Evolutionary conservation across 495 filamentous ascomycete genomes (phyloP).

Genomic region (Aspergillus kassunensis): DNA sequence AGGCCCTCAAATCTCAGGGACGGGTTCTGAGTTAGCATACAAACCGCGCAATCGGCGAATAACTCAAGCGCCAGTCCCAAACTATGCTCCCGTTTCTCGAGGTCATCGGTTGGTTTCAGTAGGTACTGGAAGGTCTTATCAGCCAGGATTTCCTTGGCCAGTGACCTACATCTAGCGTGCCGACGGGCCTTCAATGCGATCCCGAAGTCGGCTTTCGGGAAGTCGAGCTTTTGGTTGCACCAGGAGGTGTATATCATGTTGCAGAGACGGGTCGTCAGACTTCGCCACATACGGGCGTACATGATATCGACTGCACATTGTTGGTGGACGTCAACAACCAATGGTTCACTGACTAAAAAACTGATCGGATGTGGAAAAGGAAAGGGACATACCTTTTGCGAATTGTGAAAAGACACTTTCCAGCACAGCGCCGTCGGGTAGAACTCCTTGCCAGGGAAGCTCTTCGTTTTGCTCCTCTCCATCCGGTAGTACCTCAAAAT

Average conservation of each 20-base stretch:
- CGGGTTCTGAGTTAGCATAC: not conserved
- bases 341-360: too few relatives aligned
- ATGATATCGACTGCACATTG: not conserved
- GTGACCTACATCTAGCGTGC: not conserved
- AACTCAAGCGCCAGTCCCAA: not conserved
- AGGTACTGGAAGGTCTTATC: not conserved
- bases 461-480: not conserved
- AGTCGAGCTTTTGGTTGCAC: too few relatives aligned
- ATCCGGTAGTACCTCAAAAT: not conserved
- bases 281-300: not conserved
- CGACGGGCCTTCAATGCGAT: not conserved
- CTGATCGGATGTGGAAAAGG: not conserved
- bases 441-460: not conserved
- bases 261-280: not conserved
- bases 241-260: not conserved
- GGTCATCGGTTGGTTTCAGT: not conserved
- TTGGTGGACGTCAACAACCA: not conserved
- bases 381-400: not conserved
- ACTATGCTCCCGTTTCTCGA: not conserved
- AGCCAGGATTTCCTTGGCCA: not conserved
- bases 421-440: not conserved
- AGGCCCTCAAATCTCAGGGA: not conserved
- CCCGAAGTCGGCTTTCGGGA: too few relatives aligned
- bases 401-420: not conserved
- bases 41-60: not conserved